Percentiles rank a stretch among this genome's conserved stretches.
phyloP scores from a whole-genome alignment of 306 rosid species.

The Carpinus fangiana region DNA sequence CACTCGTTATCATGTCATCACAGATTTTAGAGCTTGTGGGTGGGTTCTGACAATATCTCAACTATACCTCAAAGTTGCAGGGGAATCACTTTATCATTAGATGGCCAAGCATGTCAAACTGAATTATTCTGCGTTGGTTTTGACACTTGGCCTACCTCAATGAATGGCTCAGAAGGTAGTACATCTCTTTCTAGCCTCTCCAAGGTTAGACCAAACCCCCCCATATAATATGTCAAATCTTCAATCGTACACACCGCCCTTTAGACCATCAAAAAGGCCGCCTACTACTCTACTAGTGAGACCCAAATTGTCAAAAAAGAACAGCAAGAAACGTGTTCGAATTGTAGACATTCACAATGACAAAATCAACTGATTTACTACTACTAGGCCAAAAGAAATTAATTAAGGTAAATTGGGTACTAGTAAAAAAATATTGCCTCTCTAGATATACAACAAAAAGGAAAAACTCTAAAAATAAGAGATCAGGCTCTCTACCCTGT shows the following conservation, averaged over 20 bases:
- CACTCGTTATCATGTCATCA: not conserved
- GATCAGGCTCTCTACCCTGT: constrained; percentile 37
- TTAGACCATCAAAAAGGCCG: not conserved
- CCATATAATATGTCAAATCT: no score
- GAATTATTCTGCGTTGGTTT: constrained; percentile 17
- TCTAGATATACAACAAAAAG: constrained; percentile 50
- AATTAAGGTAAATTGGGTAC: no score
- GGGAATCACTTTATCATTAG: not conserved
- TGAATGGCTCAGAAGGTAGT: not conserved
- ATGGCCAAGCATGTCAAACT: constrained; percentile 29
- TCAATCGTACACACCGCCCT: not conserved
- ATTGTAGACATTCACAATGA: no score
- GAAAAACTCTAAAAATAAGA: constrained; percentile 27
- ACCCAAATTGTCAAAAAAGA: not conserved
- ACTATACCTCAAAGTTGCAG: constrained; percentile 29
- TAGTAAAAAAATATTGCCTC: constrained; percentile 38
- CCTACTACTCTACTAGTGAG: not conserved
- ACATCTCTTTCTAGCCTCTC: not conserved
- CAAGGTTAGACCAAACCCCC: not conserved
- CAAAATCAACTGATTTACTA: no score
- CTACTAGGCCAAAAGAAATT: no score
- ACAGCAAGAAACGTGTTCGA: not conserved
- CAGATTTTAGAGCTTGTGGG: not conserved
- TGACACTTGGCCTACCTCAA: not conserved
- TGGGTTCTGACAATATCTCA: not conserved